These are phyloP conservation scores for Xylaria curta DNA, from an alignment of 495 filamentous ascomycete genomes.

Conservation along the genomic window DNA sequence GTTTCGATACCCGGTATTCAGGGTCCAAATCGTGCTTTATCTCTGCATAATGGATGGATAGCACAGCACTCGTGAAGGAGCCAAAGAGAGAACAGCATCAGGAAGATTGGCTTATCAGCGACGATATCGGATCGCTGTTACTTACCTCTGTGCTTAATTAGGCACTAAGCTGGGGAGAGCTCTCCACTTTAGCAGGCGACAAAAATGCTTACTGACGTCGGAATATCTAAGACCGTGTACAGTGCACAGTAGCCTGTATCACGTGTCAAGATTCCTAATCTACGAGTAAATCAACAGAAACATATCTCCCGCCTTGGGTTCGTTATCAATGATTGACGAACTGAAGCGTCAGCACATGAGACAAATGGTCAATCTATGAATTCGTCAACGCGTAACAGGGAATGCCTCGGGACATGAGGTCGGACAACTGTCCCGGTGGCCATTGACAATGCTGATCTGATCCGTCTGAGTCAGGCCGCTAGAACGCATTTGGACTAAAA, in stretches of 20 bases:
- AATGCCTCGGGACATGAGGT: constrained; percentile 1
- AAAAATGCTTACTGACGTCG: neutral
- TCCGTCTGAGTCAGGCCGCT: constrained; percentile 22
- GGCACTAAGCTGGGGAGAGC: constrained; percentile 17
- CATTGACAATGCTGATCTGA: constrained; percentile 13
- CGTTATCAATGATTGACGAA: neutral
- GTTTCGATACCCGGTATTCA: neutral
- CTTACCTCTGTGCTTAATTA: constrained; percentile 3
- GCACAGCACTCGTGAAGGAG: neutral
- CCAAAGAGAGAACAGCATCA: constrained; percentile 6
- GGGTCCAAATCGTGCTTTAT: constrained; percentile 4
- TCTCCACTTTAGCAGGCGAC: constrained; percentile 15
- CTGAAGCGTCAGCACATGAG: neutral
- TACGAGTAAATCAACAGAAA: neutral
- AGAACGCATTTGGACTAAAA: neutral
- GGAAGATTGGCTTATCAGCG: constrained; percentile 8
- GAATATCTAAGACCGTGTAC: constrained; percentile 11
- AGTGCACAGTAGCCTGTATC: neutral
- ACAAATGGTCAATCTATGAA: neutral
- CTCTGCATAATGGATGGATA: neutral
- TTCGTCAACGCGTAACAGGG: constrained; percentile 4
- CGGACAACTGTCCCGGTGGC: constrained; percentile 13
- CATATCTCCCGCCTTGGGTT: neutral
- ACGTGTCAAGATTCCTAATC: neutral
- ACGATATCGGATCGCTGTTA: constrained; percentile 19